Percentiles rank a stretch among this genome's conserved stretches.
Conservation (phyloP, 441 rosid species). For the Syzygium syzygioides region DNA sequence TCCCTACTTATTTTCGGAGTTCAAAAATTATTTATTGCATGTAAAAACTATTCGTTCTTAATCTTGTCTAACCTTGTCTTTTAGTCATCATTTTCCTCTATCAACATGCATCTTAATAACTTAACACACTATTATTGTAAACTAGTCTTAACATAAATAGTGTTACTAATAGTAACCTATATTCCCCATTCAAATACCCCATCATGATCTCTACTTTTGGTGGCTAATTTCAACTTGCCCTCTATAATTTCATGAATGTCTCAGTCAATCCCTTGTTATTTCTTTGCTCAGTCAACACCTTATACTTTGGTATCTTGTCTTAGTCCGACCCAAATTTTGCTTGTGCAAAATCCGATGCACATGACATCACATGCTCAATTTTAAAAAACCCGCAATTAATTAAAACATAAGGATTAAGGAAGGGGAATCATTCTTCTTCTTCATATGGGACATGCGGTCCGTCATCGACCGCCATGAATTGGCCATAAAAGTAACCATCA, state of each 20-base stretch:
- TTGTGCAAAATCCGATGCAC: background rate
- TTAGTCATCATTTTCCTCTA: background rate
- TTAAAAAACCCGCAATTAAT: too few relatives aligned
- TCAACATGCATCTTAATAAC: background rate
- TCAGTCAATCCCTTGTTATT: background rate
- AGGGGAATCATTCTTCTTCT: background rate
- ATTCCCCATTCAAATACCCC: background rate
- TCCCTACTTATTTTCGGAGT: background rate
- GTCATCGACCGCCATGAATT: too few relatives aligned
- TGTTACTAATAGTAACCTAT: background rate
- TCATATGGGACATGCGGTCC: too few relatives aligned
- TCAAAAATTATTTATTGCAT: background rate
- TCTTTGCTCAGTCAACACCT: background rate
- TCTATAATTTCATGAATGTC: background rate
- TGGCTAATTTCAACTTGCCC: background rate
- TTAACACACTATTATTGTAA: background rate
- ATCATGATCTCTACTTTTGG: background rate
- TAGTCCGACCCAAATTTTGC: background rate
- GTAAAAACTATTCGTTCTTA: rapidly evolving
- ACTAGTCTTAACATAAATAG: background rate
- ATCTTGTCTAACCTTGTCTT: background rate
- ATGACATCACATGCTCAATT: too few relatives aligned
- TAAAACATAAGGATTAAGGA: too few relatives aligned
- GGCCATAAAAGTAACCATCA: background rate
- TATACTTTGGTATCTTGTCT: background rate